phyloP scores from a whole-genome alignment of 306 rosid species.

The Urtica urens region DNA sequence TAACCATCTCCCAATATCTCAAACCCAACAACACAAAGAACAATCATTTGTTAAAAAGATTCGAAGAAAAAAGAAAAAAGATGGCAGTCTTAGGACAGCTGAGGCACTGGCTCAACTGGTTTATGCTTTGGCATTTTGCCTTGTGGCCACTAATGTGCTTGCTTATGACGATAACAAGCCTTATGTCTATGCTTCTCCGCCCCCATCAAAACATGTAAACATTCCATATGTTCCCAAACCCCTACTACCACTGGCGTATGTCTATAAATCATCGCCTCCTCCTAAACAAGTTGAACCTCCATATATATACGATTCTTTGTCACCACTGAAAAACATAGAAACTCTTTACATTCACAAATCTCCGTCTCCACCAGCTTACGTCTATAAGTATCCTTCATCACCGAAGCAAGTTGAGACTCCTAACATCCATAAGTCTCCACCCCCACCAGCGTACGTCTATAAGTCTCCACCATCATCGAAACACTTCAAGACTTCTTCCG shows the following conservation, averaged over 20 bases:
- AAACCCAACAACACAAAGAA: too few relatives aligned
- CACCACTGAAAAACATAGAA: too few relatives aligned
- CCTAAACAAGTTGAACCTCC: too few relatives aligned
- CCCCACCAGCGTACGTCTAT: too few relatives aligned
- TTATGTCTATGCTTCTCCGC: slow-evolving; percentile 9
- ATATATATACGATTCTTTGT: too few relatives aligned
- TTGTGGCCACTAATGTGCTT: slow-evolving; percentile 20
- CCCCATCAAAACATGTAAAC: slow-evolving; percentile 1
- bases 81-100: slow-evolving; percentile 26
- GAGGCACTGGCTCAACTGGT: slow-evolving; percentile 37
- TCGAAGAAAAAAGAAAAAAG: not conserved
- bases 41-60: too few relatives aligned
- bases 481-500: too few relatives aligned
- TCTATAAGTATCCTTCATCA: not conserved
- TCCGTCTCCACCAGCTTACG: not conserved
- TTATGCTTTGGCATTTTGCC: too few relatives aligned
- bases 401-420: not conserved
- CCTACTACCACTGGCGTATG: slow-evolving; percentile 4
- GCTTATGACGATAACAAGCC: slow-evolving; percentile 18
- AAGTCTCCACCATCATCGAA: too few relatives aligned
- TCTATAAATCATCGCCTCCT: not conserved
- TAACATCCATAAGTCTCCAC: too few relatives aligned
- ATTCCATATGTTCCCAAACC: not conserved
- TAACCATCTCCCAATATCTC: too few relatives aligned
- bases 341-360: not conserved